These are phyloP conservation scores for Saccharomycopsis fibuligera DNA, from an alignment of 805 yeast species.

Conservation along the genomic window DNA sequence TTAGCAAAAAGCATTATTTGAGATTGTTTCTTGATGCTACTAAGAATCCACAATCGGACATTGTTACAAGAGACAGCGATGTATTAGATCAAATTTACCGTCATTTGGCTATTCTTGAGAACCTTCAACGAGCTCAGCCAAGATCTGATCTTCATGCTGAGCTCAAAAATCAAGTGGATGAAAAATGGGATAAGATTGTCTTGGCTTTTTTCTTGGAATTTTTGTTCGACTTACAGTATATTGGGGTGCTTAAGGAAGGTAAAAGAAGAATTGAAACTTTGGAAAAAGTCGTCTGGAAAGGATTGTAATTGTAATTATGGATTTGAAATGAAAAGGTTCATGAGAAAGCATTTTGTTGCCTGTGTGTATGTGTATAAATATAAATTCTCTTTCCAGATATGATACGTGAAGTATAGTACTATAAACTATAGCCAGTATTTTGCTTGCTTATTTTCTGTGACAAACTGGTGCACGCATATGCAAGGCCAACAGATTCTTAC, in stretches of 20 bases:
- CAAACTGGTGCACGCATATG: too few relatives aligned
- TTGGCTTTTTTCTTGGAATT: slow-evolving; percentile 73
- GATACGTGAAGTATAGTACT: too few relatives aligned
- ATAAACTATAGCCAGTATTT: neutral
- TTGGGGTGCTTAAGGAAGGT: slow-evolving; percentile 62
- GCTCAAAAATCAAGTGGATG: slow-evolving; percentile 30
- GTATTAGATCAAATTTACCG: neutral
- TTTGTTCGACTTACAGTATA: slow-evolving; percentile 58
- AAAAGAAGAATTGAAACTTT: slow-evolving; percentile 55
- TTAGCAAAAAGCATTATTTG: slow-evolving; percentile 28
- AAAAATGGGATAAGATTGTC: slow-evolving; percentile 55
- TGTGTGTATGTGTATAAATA: too few relatives aligned
- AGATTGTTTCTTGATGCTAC: slow-evolving; percentile 12
- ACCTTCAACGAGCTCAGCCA: neutral
- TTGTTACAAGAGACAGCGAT: neutral
- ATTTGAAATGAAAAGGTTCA: too few relatives aligned
- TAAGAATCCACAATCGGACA: slow-evolving; percentile 5
- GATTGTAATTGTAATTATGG: neutral
- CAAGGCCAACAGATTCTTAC: too few relatives aligned
- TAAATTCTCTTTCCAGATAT: neutral
- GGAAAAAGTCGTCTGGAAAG: slow-evolving; percentile 66
- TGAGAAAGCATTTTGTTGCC: too few relatives aligned
- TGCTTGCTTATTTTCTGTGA: too few relatives aligned
- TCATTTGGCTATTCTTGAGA: slow-evolving; percentile 1
- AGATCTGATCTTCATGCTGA: slow-evolving; percentile 8